Evolutionary conservation across 768 basidiomycete species (phyloP).

Genomic region (Auricularia heimuer): DNA sequence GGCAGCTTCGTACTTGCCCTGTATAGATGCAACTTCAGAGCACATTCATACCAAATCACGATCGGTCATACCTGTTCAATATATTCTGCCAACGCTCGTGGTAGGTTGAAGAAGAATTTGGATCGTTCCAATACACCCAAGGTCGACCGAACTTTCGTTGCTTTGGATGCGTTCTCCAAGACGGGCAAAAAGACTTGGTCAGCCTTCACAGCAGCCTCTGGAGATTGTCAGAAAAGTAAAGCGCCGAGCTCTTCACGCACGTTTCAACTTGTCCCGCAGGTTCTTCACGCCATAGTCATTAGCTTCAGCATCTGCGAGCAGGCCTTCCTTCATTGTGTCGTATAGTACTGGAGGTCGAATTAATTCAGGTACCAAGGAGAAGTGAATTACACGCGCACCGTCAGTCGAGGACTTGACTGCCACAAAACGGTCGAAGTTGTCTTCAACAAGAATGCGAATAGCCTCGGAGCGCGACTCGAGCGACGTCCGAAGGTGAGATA

Average conservation of each 20-base stretch:
- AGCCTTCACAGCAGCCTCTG: constrained; percentile 87
- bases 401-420: constrained; percentile 96
- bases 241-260: constrained; percentile 31
- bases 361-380: not conserved
- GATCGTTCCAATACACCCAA: constrained; percentile 92
- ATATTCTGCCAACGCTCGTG: constrained; percentile 76
- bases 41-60: constrained; percentile 15
- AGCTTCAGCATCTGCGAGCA: constrained; percentile 47
- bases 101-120: constrained; percentile 98
- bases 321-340: constrained; percentile 85
- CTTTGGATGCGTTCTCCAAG: constrained; percentile 90
- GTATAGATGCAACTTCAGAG: not conserved
- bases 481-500: constrained; percentile 59
- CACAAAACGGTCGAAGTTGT: constrained; percentile 96
- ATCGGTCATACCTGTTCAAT: constrained; percentile 60
- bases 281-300: constrained; percentile 79
- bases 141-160: constrained; percentile 84
- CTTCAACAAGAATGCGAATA: constrained; percentile 89
- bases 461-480: constrained; percentile 90
- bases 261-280: constrained; percentile 75
- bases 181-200: constrained; percentile 95
- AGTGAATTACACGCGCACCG: constrained; percentile 34
- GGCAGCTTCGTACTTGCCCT: constrained; percentile 92
- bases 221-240: not conserved
- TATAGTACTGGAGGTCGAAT: constrained; percentile 54